Conservation (phyloP, 108 stramenopile genomes). For the Aurantiochytrium sp. region DNA sequence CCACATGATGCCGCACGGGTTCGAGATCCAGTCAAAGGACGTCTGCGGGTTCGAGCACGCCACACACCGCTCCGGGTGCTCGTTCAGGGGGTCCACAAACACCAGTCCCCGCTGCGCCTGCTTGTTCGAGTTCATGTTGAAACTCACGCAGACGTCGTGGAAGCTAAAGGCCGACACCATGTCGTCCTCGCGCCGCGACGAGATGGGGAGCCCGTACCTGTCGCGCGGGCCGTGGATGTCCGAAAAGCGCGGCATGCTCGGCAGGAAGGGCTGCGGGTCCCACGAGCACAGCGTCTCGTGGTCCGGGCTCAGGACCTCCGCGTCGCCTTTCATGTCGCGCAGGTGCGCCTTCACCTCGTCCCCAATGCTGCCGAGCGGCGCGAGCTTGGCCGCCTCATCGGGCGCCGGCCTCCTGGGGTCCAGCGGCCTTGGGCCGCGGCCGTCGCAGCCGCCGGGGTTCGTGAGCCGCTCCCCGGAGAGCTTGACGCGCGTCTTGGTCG, state of each 20-base stretch:
- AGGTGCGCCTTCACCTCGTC: neutral
- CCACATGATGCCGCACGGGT: slow-evolving; percentile 11
- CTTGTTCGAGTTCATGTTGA: neutral
- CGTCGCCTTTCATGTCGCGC: neutral
- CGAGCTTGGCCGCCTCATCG: neutral
- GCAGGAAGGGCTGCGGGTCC: slow-evolving; percentile 9
- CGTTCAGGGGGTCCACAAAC: slow-evolving; percentile 9
- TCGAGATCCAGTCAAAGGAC: neutral
- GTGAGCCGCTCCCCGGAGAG: neutral
- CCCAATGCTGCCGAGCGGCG: neutral
- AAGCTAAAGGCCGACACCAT: neutral
- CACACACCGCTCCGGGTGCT: neutral
- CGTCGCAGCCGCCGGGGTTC: neutral
- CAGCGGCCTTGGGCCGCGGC: neutral
- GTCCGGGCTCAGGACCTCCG: neutral
- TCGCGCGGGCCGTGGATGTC: too few relatives aligned
- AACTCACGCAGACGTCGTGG: neutral
- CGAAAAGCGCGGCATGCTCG: neutral
- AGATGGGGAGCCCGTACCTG: neutral
- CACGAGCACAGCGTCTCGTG: slow-evolving; percentile 25
- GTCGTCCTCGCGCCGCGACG: too few relatives aligned
- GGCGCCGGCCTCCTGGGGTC: neutral
- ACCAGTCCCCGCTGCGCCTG: neutral
- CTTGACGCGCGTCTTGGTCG: neutral
- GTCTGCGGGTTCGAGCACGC: neutral